These are phyloP conservation scores for Ophiostoma ulmi DNA, from an alignment of 2,329 filamentous ascomycete species.

Conservation along the genomic window DNA sequence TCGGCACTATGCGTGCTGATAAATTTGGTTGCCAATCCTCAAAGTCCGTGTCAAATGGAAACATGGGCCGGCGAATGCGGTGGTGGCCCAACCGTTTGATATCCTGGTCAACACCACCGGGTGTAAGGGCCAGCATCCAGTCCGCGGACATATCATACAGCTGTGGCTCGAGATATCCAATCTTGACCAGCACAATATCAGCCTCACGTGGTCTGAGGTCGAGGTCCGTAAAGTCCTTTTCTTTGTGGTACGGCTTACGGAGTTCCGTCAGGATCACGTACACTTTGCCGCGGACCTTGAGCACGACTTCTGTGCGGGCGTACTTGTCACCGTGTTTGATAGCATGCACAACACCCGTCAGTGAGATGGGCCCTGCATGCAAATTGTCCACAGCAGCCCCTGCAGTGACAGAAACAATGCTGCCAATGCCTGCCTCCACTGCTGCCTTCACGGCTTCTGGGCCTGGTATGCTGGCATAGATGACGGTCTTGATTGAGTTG, in stretches of 20 bases:
- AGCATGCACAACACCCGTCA: conserved; percentile 47
- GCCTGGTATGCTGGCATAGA: conserved; percentile 51
- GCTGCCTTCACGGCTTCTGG: conserved; percentile 41
- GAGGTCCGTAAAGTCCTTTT: conserved; percentile 48
- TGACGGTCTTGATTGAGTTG: conserved; percentile 37
- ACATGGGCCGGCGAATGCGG: conserved; percentile 46
- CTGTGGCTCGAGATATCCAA: conserved; percentile 52
- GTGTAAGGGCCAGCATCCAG: conserved; percentile 52
- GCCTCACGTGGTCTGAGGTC: conserved; percentile 42
- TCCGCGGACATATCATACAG: conserved; percentile 49
- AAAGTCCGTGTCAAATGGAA: conserved; percentile 30
- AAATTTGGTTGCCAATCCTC: conserved; percentile 27
- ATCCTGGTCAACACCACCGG: conserved; percentile 51
- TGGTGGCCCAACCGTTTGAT: conserved; percentile 44
- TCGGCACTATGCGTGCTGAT: conserved; percentile 28
- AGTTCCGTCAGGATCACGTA: conserved; percentile 49
- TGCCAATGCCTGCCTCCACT: conserved; percentile 43
- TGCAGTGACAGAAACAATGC: conserved; percentile 46
- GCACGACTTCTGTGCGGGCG: conserved; percentile 45
- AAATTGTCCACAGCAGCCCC: conserved; percentile 47
- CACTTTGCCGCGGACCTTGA: conserved; percentile 41
- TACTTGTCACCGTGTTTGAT: conserved; percentile 48
- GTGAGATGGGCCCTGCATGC: conserved; percentile 45
- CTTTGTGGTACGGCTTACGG: conserved; percentile 51
- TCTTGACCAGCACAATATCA: conserved; percentile 52